These are phyloP conservation scores for Myriosclerotinia duriaeana DNA, from an alignment of 2,329 filamentous ascomycete species.

Conservation along the genomic window DNA sequence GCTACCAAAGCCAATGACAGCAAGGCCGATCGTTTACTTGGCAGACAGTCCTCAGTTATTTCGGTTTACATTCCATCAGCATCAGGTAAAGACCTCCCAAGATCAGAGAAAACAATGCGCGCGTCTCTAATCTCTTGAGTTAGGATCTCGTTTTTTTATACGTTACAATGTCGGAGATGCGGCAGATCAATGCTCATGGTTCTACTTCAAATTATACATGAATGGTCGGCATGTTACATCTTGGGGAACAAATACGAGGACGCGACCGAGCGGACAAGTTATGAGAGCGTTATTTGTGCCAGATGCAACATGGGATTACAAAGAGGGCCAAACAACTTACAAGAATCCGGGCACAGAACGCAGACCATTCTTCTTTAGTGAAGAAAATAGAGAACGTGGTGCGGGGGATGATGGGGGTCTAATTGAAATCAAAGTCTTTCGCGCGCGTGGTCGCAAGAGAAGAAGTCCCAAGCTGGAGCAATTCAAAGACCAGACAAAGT, in stretches of 20 bases:
- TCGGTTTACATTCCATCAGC: constrained; percentile 59
- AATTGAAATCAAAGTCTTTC: constrained; percentile 55
- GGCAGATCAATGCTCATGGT: constrained; percentile 42
- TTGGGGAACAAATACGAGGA: constrained; percentile 51
- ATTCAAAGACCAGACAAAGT: constrained; percentile 51
- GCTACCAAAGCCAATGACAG: constrained; percentile 31
- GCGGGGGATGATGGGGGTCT: constrained; percentile 55
- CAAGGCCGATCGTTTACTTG: constrained; percentile 39
- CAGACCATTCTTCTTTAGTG: constrained; percentile 52
- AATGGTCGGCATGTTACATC: constrained; percentile 54
- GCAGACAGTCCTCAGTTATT: constrained; percentile 42
- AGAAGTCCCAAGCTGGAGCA: constrained; percentile 45
- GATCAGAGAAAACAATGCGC: background rate
- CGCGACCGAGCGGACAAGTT: constrained; percentile 44
- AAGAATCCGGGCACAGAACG: constrained; percentile 48
- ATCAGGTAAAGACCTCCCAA: constrained; percentile 45
- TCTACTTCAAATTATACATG: constrained; percentile 57
- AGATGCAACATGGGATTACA: constrained; percentile 45
- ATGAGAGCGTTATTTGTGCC: constrained; percentile 53
- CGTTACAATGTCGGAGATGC: constrained; percentile 46
- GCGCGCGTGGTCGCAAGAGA: constrained; percentile 50
- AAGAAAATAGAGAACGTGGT: constrained; percentile 36
- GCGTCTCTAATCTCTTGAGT: constrained; percentile 11
- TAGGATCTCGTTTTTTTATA: constrained; percentile 55
- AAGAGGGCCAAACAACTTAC: constrained; percentile 41